These are phyloP conservation scores for Erigeron philadelphicus DNA, from an alignment of 140 eudicot genomes.

Conservation along the genomic window DNA sequence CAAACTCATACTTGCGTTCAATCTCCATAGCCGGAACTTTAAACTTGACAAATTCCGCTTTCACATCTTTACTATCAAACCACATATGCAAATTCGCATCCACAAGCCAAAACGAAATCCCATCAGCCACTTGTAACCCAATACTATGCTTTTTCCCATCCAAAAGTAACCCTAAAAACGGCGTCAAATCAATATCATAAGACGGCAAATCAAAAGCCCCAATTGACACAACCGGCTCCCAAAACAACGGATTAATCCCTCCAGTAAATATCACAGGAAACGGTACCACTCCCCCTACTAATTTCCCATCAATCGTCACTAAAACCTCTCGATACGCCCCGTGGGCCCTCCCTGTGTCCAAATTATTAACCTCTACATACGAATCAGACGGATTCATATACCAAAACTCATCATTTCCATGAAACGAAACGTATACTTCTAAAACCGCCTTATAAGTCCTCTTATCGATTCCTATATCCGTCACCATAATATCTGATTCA, in stretches of 20 bases:
- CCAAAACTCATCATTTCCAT: slow-evolving; percentile 92
- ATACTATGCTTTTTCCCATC: slow-evolving; percentile 53
- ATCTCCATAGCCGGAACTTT: slow-evolving; percentile 28
- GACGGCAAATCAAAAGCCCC: slow-evolving; percentile 89
- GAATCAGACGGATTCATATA: slow-evolving; percentile 76
- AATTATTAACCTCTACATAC: slow-evolving; percentile 44
- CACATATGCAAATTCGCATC: slow-evolving; percentile 88
- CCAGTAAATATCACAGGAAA: slow-evolving; percentile 85
- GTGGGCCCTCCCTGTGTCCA: slow-evolving; percentile 53
- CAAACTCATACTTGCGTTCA: slow-evolving; percentile 28
- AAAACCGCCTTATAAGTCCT: slow-evolving; percentile 60
- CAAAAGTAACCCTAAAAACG: slow-evolving; percentile 58
- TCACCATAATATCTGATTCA: slow-evolving; percentile 35
- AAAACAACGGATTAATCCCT: slow-evolving; percentile 78
- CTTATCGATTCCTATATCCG: slow-evolving; percentile 38
- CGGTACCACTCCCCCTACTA: slow-evolving; percentile 68
- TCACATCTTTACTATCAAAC: slow-evolving; percentile 44
- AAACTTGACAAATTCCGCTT: slow-evolving; percentile 35
- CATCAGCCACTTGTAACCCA: slow-evolving; percentile 57
- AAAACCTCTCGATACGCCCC: slow-evolving; percentile 76
- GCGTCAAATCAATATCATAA: slow-evolving; percentile 70
- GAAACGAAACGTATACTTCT: slow-evolving; percentile 72
- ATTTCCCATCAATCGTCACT: slow-evolving; percentile 58
- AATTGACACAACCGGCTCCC: slow-evolving; percentile 85
- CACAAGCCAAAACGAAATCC: slow-evolving; percentile 74